Evolutionary conservation across 768 basidiomycete genomes (phyloP).

Genomic region (Chlorophyllum brunneum): DNA sequence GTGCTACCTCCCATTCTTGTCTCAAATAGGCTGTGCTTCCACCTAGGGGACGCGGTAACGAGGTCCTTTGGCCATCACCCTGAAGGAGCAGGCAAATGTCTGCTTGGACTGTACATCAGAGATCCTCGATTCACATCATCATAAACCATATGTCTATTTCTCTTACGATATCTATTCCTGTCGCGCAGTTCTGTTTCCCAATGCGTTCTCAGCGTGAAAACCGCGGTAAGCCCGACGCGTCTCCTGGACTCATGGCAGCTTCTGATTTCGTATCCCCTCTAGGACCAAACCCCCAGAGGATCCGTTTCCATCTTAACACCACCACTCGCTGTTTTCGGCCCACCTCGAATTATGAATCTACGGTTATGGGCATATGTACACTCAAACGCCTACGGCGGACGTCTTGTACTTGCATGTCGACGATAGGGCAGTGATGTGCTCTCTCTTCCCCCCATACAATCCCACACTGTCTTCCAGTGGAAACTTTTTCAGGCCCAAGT

Average conservation of each 20-base stretch:
- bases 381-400: neutral
- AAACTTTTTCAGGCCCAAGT: too few species aligned
- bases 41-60: neutral
- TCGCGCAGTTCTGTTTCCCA: neutral
- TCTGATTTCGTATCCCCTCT: neutral
- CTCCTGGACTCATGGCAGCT: neutral
- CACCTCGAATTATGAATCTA: neutral
- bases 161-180: neutral
- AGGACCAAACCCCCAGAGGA: neutral
- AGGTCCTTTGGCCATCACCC: neutral
- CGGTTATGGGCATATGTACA: neutral
- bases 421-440: too few species aligned
- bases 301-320: neutral
- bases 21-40: neutral
- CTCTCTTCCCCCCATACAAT: too few species aligned
- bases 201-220: neutral
- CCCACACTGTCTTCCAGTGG: neutral
- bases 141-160: too few species aligned
- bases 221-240: neutral
- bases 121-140: neutral
- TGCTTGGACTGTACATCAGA: neutral
- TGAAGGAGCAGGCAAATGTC: neutral
- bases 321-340: neutral
- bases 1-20: neutral
- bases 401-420: too few species aligned